A percentile compares a stretch with the other conserved stretches of the same genome.
Evolutionary conservation across 2,329 filamentous ascomycete species (phyloP).

Genomic region (Fusarium albidum): DNA sequence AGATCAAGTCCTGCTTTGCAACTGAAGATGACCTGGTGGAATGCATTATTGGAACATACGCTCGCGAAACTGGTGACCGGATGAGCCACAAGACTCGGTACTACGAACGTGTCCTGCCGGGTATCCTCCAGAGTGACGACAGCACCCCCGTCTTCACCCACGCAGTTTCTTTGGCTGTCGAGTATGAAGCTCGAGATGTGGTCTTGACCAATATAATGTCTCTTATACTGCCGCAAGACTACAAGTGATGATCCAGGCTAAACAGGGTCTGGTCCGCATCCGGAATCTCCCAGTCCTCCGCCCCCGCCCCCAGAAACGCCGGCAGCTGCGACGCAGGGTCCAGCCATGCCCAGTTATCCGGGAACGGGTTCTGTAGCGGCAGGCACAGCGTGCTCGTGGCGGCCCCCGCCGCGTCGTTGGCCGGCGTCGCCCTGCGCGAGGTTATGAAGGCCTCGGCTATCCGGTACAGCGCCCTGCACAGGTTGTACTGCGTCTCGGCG

Average conservation of each 20-base stretch:
- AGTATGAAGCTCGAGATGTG: constrained; percentile 30
- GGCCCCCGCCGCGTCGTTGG: background rate
- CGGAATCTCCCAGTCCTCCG: too few relatives aligned
- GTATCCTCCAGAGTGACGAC: constrained; percentile 7
- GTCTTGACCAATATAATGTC: too few relatives aligned
- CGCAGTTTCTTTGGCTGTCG: constrained; percentile 29
- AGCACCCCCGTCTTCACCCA: constrained; percentile 27
- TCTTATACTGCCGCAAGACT: too few relatives aligned
- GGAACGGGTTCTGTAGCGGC: constrained; percentile 1
- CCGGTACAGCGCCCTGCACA: constrained; percentile 2
- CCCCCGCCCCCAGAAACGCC: too few relatives aligned
- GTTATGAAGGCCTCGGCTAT: constrained; percentile 13
- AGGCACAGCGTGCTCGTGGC: background rate
- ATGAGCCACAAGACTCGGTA: constrained; percentile 13
- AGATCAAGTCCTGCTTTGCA: constrained; percentile 18
- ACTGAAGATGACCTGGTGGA: constrained; percentile 19
- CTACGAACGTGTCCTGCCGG: constrained; percentile 15
- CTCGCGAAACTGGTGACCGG: constrained; percentile 14
- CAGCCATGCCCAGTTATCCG: constrained; percentile 1
- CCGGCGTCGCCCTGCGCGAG: background rate
- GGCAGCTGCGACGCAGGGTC: background rate
- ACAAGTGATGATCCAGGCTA: too few relatives aligned
- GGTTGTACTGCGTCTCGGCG: constrained; percentile 1
- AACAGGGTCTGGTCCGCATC: too few relatives aligned
- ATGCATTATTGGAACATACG: constrained; percentile 21